Conservation (phyloP, 2,329 filamentous ascomycete genomes). For the Trichoderma sp. region DNA sequence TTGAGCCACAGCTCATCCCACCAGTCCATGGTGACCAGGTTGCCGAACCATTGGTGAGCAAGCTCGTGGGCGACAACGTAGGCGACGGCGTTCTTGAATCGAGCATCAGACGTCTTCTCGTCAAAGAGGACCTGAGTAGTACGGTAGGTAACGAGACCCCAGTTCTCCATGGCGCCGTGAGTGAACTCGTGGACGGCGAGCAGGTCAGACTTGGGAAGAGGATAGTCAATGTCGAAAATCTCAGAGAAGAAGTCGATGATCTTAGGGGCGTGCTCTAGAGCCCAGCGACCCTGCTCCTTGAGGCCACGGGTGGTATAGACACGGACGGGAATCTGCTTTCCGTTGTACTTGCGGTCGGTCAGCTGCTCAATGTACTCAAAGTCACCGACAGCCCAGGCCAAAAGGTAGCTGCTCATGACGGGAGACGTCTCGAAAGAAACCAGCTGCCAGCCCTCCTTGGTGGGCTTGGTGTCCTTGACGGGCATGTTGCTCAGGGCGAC, state of each 20-base stretch:
- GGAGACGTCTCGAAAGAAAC: slow-evolving; percentile 83
- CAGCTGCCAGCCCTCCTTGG: slow-evolving; percentile 63
- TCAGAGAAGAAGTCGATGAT: slow-evolving; percentile 97
- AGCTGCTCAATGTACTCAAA: slow-evolving; percentile 95
- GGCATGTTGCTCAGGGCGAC: slow-evolving; percentile 96
- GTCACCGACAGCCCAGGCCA: slow-evolving; percentile 93
- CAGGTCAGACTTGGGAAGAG: slow-evolving; percentile 86
- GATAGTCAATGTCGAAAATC: slow-evolving; percentile 89
- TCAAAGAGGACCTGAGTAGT: slow-evolving; percentile 97
- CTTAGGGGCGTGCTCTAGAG: slow-evolving; percentile 85
- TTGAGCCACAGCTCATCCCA: slow-evolving; percentile 93
- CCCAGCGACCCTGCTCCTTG: slow-evolving; percentile 86
- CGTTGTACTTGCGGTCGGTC: slow-evolving; percentile 86
- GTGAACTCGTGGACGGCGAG: slow-evolving; percentile 92
- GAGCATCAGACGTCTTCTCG: slow-evolving; percentile 82
- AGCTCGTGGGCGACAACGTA: slow-evolving; percentile 98
- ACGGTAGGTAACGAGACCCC: slow-evolving; percentile 93
- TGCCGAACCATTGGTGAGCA: slow-evolving; percentile 94
- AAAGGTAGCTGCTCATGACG: slow-evolving; percentile 86
- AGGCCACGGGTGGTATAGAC: slow-evolving; percentile 96
- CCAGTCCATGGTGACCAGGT: slow-evolving; percentile 96
- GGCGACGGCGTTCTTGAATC: slow-evolving; percentile 89
- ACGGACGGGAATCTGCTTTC: slow-evolving; percentile 84
- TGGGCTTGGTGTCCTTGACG: slow-evolving; percentile 64
- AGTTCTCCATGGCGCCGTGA: slow-evolving; percentile 88